These are phyloP conservation scores for Microbotryomycetes sp. DNA, from an alignment of 1,284 basidiomycete species.

Conservation along the genomic window DNA sequence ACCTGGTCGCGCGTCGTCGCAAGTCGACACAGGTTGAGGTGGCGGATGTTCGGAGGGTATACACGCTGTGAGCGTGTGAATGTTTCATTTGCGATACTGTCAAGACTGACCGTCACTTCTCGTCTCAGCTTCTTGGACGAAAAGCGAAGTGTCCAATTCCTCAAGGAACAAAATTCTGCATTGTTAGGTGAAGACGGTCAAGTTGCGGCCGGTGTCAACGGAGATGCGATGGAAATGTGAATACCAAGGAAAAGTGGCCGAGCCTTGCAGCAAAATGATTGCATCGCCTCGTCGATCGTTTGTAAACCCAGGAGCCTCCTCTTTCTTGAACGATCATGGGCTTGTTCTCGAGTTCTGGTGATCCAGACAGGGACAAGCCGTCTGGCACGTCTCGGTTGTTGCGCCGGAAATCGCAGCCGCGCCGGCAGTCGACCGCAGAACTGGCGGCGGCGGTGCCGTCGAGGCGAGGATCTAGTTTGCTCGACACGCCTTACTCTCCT, in stretches of 20 bases:
- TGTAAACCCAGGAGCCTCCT: too few species aligned
- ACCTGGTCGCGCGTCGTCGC: constrained; percentile 42
- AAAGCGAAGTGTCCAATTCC: constrained; percentile 85
- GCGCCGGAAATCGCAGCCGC: background rate
- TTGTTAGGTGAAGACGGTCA: constrained; percentile 28
- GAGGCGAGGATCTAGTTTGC: background rate
- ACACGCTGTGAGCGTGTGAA: constrained; percentile 30
- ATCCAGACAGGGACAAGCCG: background rate
- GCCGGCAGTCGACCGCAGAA: background rate
- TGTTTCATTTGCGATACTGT: background rate
- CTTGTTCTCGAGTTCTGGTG: background rate
- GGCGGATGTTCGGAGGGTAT: constrained; percentile 43
- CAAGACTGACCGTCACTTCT: background rate
- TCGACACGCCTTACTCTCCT: background rate
- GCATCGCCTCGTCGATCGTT: too few species aligned
- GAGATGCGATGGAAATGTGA: background rate
- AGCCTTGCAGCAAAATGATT: too few species aligned
- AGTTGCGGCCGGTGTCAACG: background rate
- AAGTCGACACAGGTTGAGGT: constrained; percentile 44
- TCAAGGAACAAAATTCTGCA: constrained; percentile 54
- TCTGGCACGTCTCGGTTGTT: background rate
- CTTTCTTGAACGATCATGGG: background rate
- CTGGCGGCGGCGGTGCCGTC: too few species aligned
- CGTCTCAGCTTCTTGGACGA: constrained; percentile 77
- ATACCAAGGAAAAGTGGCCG: too few species aligned